Conservation (phyloP, 768 basidiomycete species). For the Termitomyces sp. region DNA sequence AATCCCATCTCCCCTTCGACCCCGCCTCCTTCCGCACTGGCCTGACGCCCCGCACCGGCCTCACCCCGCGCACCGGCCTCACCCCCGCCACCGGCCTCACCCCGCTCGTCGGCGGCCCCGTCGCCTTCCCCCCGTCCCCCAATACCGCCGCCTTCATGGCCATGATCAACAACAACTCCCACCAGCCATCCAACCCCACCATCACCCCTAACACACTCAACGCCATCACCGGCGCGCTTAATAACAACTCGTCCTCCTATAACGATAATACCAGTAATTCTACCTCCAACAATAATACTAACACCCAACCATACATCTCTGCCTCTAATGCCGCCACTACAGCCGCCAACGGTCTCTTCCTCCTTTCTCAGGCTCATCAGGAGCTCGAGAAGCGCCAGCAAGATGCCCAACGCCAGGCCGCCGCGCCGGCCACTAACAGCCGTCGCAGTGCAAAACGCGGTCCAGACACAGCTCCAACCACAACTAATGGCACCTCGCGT, state of each 20-base stretch:
- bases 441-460: conserved; percentile 75
- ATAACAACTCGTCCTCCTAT: conserved; percentile 41
- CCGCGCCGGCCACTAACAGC: conserved; percentile 26
- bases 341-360: conserved; percentile 90
- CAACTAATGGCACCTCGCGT: conserved; percentile 23
- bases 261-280: conserved; percentile 1
- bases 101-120: conserved; percentile 71
- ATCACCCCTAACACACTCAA: conserved; percentile 77
- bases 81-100: conserved; percentile 77
- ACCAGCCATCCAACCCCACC: conserved; percentile 36
- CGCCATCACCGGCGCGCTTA: conserved; percentile 77
- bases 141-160: conserved; percentile 91
- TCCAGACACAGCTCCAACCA: conserved; percentile 36
- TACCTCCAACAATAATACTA: conserved; percentile 18
- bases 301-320: conserved; percentile 30
- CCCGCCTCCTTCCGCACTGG: conserved; percentile 4
- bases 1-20: conserved; percentile 15
- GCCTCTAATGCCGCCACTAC: conserved; percentile 59
- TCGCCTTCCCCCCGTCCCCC: conserved; percentile 80
- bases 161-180: conserved; percentile 70
- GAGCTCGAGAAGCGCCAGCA: conserved; percentile 97
- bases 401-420: conserved; percentile 63
- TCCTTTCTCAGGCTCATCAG: conserved; percentile 93
- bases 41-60: conserved; percentile 56
- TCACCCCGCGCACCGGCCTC: conserved; percentile 82